These are phyloP conservation scores for Abortiporus biennis DNA, from an alignment of 1,284 basidiomycete species.

Conservation along the genomic window DNA sequence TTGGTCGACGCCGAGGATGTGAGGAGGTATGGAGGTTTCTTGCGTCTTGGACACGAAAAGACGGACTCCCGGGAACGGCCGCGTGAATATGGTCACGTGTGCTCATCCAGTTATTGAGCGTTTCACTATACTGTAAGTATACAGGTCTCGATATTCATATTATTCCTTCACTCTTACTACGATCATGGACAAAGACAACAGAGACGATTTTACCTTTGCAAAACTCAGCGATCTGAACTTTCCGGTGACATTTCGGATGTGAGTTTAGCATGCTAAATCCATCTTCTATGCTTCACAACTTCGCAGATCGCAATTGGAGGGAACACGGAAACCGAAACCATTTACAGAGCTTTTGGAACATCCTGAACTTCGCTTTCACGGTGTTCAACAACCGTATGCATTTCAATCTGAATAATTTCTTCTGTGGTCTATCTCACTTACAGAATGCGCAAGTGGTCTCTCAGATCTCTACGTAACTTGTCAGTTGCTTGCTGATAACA, in stretches of 20 bases:
- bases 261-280: slow-evolving; percentile 20
- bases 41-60: too few species aligned
- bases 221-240: slow-evolving; percentile 82
- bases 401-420: slow-evolving; percentile 6
- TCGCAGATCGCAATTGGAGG: slow-evolving; percentile 78
- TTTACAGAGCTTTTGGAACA: slow-evolving; percentile 75
- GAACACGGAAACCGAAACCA: slow-evolving; percentile 59
- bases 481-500: slow-evolving; percentile 89
- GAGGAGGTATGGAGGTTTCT: too few species aligned
- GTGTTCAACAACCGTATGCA: slow-evolving; percentile 66
- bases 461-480: slow-evolving; percentile 92
- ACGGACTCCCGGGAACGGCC: too few species aligned
- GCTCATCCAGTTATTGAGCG: too few species aligned
- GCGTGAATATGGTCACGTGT: too few species aligned
- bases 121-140: too few species aligned
- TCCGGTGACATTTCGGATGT: slow-evolving; percentile 87
- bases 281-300: slow-evolving; percentile 1
- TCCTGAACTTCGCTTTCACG: slow-evolving; percentile 74
- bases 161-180: too few species aligned
- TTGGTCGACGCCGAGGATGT: slow-evolving; percentile 15
- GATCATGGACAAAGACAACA: slow-evolving; percentile 76
- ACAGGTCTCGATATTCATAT: too few species aligned
- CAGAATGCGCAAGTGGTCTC: slow-evolving; percentile 47
- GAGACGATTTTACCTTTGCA: slow-evolving; percentile 87
- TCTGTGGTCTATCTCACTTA: background rate